Evolutionary conservation across 1,139 yeast genomes (phyloP), one percentile per base, ranked within the genome.

Genomic region (Candida sanyaensis): DNA sequence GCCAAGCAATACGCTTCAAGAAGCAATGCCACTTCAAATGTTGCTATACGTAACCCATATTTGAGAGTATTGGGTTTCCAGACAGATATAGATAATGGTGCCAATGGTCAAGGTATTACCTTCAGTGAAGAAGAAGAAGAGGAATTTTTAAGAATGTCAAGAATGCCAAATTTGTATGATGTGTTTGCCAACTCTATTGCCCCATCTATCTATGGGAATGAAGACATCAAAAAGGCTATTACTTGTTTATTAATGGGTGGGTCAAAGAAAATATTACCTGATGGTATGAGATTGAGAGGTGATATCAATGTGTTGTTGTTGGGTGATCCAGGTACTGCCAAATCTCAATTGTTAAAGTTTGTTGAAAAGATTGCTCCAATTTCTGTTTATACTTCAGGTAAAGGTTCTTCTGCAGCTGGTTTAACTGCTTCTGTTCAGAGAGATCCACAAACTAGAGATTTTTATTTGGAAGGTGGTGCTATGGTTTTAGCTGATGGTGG

Each of bases 401-500:
- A 93, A 64, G 99, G 99, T 60, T 93, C 99, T 0, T 92, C 98
- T 21, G 99, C 99, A 2, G 99, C 98, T 5, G 99, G 99, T 83
- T 80, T 93, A 67, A 93, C 99, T 1, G 99, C 99, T 0, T 88
- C 96, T 10, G 98, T 93, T 27, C 99, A 93, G 69, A 80, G 98
- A 64, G 98, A 93, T 63, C 80, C 90, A 0, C 76, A 78, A 36
- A 88, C 97, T 0, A 77, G 97, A 55, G 99, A 93, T 59, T 93
- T 93, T 64, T 93, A 88, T 65, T 75, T 93, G 49, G 99, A 93
- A 78, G 99, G 99, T 53, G 99, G 99, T 69, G 99, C 99, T 9
- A 91, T 93, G 98, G 99, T 93, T 17, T 76, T 93, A 49, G 99
- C 99, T 0, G 99, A 93, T 70, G 98, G 99, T 37, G 99, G 99